phyloP scores from a whole-genome alignment of 2,329 filamentous ascomycete genomes.

The Alternaria tenuissima region DNA sequence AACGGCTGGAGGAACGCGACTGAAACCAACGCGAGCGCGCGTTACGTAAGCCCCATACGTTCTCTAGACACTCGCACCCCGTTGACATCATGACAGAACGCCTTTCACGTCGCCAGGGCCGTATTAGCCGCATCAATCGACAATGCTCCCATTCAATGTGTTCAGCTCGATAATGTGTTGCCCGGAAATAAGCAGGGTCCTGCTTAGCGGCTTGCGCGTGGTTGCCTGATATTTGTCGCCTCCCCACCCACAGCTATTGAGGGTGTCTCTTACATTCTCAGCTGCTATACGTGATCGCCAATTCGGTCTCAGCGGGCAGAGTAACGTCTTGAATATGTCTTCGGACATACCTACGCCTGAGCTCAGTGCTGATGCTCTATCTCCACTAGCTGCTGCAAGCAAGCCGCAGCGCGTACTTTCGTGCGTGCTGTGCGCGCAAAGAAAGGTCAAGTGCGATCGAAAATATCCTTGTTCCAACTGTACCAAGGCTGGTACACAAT shows the following conservation, averaged over 20 bases:
- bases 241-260: background rate
- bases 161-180: background rate
- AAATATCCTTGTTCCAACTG: conserved; percentile 49
- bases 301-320: conserved; percentile 1
- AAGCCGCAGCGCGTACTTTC: conserved; percentile 56
- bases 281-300: background rate
- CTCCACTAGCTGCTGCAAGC: conserved; percentile 10
- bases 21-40: background rate
- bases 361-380: conserved; percentile 2
- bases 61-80: background rate
- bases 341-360: conserved; percentile 13
- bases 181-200: conserved; percentile 7
- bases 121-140: background rate
- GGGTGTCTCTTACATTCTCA: background rate
- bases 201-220: conserved; percentile 5
- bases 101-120: background rate
- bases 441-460: conserved; percentile 52
- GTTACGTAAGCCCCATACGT: conserved; percentile 1
- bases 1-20: background rate
- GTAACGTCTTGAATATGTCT: conserved; percentile 15
- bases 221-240: conserved; percentile 9
- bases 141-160: background rate
- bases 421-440: conserved; percentile 75
- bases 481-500: conserved; percentile 37
- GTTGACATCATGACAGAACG: background rate